These are phyloP conservation scores for Hanseniaspora clermontiae DNA, from an alignment of 805 yeast genomes.

Conservation along the genomic window DNA sequence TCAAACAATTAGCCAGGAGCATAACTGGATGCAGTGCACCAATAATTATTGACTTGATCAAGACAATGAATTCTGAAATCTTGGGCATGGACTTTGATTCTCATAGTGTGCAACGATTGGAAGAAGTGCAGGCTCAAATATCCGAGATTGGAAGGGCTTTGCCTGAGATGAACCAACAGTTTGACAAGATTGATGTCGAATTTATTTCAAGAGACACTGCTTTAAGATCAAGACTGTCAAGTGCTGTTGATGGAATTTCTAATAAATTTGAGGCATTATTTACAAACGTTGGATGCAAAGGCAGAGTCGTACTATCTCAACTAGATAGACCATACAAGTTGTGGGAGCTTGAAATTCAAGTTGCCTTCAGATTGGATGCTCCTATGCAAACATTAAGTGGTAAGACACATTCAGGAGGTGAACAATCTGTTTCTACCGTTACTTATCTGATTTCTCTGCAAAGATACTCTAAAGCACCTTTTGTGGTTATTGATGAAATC, in stretches of 20 bases:
- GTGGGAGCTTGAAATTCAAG: slow-evolving; percentile 77
- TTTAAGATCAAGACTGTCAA: slow-evolving; percentile 55
- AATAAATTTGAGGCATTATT: slow-evolving; percentile 54
- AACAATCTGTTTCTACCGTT: slow-evolving; percentile 88
- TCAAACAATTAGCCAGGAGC: not conserved
- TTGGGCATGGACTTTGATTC: slow-evolving; percentile 3
- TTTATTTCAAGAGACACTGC: slow-evolving; percentile 30
- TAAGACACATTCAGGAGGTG: slow-evolving; percentile 65
- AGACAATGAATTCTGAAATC: slow-evolving; percentile 5
- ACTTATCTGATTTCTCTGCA: slow-evolving; percentile 83
- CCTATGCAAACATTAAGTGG: slow-evolving; percentile 45
- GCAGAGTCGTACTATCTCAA: slow-evolving; percentile 53
- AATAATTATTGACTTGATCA: not conserved
- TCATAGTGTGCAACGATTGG: slow-evolving; percentile 19
- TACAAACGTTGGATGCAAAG: slow-evolving; percentile 68
- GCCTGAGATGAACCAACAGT: slow-evolving; percentile 19
- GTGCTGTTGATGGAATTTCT: slow-evolving; percentile 45
- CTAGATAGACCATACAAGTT: slow-evolving; percentile 41
- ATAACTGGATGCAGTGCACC: not conserved
- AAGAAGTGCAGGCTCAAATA: slow-evolving; percentile 23
- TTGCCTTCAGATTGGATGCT: slow-evolving; percentile 77
- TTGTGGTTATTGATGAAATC: slow-evolving; percentile 92
- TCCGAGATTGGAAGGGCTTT: slow-evolving; percentile 16
- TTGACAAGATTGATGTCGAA: slow-evolving; percentile 25
- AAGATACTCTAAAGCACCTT: slow-evolving; percentile 76